A percentile compares a stretch with the other conserved stretches of the same genome.
Conservation (phyloP, 2,329 filamentous ascomycete species). For the Ceratocystis papillata region DNA sequence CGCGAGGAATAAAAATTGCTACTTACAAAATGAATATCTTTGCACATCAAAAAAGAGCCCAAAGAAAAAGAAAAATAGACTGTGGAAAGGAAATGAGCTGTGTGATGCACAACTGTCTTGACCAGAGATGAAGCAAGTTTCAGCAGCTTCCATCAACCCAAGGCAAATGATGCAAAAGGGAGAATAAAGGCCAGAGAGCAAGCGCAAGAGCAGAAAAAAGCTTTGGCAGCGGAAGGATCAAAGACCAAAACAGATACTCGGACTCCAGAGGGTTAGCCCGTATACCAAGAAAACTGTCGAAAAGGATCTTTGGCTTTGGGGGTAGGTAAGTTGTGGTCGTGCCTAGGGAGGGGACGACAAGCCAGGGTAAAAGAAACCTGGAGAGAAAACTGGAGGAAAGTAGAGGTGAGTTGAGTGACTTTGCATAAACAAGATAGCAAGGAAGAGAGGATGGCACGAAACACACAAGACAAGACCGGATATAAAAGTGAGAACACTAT, state of each 20-base stretch:
- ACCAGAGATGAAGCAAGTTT: conserved; percentile 13
- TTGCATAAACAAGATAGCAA: conserved; percentile 8
- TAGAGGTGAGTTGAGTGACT: not conserved
- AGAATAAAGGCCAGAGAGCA: not conserved
- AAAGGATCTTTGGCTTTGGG: not conserved
- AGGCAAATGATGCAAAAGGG: not conserved
- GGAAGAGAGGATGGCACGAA: not conserved
- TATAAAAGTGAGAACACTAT: conserved; percentile 5
- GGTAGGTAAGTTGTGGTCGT: not conserved
- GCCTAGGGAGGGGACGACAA: not conserved
- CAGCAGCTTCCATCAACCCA: not conserved
- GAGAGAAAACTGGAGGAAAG: not conserved
- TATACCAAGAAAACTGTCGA: not conserved
- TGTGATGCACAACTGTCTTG: conserved; percentile 3
- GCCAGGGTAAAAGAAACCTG: not conserved
- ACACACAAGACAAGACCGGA: not conserved
- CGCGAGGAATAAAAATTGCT: not conserved
- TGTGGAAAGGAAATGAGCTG: not conserved
- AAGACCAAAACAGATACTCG: conserved; percentile 12
- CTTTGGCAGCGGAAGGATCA: conserved; percentile 11
- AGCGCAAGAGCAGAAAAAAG: conserved; percentile 4
- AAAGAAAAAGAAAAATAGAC: not conserved
- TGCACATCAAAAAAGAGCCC: not conserved
- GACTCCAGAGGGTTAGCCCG: conserved; percentile 12
- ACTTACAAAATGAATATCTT: not conserved